These are phyloP conservation scores for Blastocystis sp. DNA, from an alignment of 352 stramenopile species.

Conservation along the genomic window DNA sequence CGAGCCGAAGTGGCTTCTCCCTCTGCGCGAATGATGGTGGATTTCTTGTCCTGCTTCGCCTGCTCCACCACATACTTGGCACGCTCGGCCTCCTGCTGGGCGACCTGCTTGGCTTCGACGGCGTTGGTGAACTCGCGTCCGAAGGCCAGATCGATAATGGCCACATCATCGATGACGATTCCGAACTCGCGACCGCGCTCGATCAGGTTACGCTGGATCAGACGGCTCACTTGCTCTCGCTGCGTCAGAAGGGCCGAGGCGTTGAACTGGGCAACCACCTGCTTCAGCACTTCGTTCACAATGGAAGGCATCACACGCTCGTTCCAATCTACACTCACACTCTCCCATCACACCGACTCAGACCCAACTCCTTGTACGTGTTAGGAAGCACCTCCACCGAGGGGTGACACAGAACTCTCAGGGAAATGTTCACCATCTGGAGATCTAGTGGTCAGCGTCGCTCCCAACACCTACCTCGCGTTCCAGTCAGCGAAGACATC, in stretches of 20 bases:
- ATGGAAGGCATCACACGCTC: slow-evolving; percentile 92
- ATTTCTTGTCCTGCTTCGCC: slow-evolving; percentile 96
- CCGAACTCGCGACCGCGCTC: slow-evolving; percentile 75
- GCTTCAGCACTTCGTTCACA: slow-evolving; percentile 97
- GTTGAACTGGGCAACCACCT: slow-evolving; percentile 96
- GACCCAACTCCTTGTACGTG: slow-evolving; percentile 87
- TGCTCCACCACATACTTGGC: slow-evolving; percentile 94
- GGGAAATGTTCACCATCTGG: slow-evolving; percentile 97
- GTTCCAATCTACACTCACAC: slow-evolving; percentile 78
- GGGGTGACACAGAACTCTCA: slow-evolving; percentile 93
- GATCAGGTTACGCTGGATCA: slow-evolving; percentile 83
- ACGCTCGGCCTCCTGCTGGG: slow-evolving; percentile 95
- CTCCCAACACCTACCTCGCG: slow-evolving; percentile 59
- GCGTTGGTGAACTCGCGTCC: slow-evolving; percentile 91
- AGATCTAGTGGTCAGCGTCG: slow-evolving; percentile 74
- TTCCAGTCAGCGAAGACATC: slow-evolving; percentile 76
- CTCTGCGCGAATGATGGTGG: slow-evolving; percentile 85
- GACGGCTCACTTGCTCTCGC: slow-evolving; percentile 84
- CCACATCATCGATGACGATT: slow-evolving; percentile 90
- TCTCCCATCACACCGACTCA: slow-evolving; percentile 63
- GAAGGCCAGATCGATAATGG: slow-evolving; percentile 97
- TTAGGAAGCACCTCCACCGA: slow-evolving; percentile 80
- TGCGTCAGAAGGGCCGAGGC: slow-evolving; percentile 95
- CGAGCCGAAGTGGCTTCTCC: slow-evolving; percentile 95
- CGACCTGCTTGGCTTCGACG: slow-evolving; percentile 97